phyloP scores from a whole-genome alignment of 2,329 filamentous ascomycete species.

The Dactylellina parvicollis region DNA sequence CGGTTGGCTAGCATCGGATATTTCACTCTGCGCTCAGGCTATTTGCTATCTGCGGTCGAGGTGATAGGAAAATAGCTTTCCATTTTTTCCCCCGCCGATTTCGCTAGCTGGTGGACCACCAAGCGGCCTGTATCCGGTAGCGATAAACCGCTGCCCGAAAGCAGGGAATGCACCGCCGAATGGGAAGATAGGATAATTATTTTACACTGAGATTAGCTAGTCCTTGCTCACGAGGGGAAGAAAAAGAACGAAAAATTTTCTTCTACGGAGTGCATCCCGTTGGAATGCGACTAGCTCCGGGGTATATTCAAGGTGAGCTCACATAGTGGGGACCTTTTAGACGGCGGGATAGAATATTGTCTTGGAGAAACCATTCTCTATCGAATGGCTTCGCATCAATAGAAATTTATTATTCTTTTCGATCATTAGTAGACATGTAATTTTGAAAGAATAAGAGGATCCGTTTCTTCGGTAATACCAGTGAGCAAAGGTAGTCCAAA shows the following conservation, averaged over 20 bases:
- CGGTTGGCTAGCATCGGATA: conserved; percentile 53
- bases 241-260: conserved; percentile 19
- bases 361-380: not conserved
- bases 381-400: not conserved
- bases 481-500: not conserved
- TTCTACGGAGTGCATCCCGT: not conserved
- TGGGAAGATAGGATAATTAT: conserved; percentile 44
- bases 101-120: conserved; percentile 40
- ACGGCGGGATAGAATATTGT: not conserved
- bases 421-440: conserved; percentile 34
- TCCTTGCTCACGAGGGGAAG: not conserved
- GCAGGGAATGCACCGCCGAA: conserved; percentile 23
- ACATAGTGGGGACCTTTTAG: not conserved
- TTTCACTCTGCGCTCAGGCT: conserved; percentile 13
- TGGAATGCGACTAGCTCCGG: conserved; percentile 1
- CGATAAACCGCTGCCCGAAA: conserved; percentile 20
- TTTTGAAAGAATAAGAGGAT: not conserved
- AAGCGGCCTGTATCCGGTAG: conserved; percentile 37
- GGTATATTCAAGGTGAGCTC: not conserved
- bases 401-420: conserved; percentile 16
- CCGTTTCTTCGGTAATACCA: not conserved
- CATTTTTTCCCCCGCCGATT: conserved; percentile 48
- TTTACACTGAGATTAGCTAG: not conserved
- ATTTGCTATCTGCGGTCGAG: conserved; percentile 6
- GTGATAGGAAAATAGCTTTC: conserved; percentile 28